Base-by-base conservation (phyloP, 2,329 filamentous ascomycete genomes). In the Fusarium phyllophilum region DNA sequence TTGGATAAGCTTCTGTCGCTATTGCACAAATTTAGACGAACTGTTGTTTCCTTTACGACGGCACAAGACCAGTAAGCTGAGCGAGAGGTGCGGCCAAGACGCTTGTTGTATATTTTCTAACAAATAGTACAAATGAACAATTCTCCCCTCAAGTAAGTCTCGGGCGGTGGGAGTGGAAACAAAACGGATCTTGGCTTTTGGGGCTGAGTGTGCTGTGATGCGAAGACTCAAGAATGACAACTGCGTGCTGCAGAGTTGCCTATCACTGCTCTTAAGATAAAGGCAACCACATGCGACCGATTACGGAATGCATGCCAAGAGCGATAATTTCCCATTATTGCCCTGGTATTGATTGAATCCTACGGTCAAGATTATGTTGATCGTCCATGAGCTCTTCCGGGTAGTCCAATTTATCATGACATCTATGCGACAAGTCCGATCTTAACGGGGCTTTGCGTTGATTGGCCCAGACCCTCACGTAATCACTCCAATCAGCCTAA, bases 361-460 rank as follows among this genome's bases (percentile, higher is more conserved):
- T n/a, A 13, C 4, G 2, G 20, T 18, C 2, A 41, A 31, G 4
- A 13, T 20, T 20, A 14, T 5, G 10, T 3, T 13, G 12, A n/a
- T n/a, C 11, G 6, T 42, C 20, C 10, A 14, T 17, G 6, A n/a
- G n/a, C n/a, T n/a, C n/a, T n/a, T 26, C 41, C 10, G 31, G 31
- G 18, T 26, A n/a, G 18, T 10, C 14, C n/a, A 26, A 17, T 26
- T 33, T 22, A 3, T 22, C 18, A 26, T 12, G 11, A 8, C 10
- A 17, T 12, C 14, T 9, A n/a, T 5, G 4, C 7, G 10, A 24
- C 14, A 45, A 57, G 14, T 58, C 41, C 41, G 55, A 36, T 36
- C 13, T 24, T 20, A 1, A 17, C 10, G 8, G 11, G 11, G 15
- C 20, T 22, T 36, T 22, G 12, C 38, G 11, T 3, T 48, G 39